phyloP scores from a whole-genome alignment of 768 basidiomycete genomes.

The Phanerochaete sordida region DNA sequence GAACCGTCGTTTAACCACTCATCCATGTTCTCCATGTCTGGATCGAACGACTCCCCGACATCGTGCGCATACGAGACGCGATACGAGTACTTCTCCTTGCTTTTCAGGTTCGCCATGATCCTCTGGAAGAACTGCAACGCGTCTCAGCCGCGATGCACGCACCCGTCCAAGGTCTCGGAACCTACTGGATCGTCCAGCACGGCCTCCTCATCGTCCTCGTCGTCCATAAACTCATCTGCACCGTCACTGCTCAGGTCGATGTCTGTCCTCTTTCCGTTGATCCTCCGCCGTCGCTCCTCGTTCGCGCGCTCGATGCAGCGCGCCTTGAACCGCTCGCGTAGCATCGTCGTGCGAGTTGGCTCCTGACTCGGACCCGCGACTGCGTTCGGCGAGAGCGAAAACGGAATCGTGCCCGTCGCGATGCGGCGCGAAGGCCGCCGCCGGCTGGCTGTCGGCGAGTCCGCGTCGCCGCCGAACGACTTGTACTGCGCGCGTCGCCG shows the following conservation, averaged over 20 bases:
- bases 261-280: constrained; percentile 32
- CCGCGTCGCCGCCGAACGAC: constrained; percentile 20
- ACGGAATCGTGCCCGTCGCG: neutral
- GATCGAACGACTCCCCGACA: constrained; percentile 76
- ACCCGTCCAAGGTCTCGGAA: neutral
- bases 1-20: constrained; percentile 58
- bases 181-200: constrained; percentile 63
- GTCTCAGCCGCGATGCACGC: neutral
- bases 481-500: constrained; percentile 60
- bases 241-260: constrained; percentile 47
- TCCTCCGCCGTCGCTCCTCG: constrained; percentile 48
- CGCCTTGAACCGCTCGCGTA: constrained; percentile 58
- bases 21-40: constrained; percentile 59
- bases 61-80: constrained; percentile 62
- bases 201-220: constrained; percentile 44
- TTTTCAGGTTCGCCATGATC: constrained; percentile 53
- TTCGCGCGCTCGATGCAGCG: constrained; percentile 61
- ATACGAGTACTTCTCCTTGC: constrained; percentile 49
- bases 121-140: constrained; percentile 56
- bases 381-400: neutral
- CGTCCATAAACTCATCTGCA: constrained; percentile 48
- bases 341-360: constrained; percentile 49
- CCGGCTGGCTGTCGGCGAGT: constrained; percentile 26
- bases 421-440: neutral
- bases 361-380: constrained; percentile 22